Evolutionary conservation across 371 early-diverging fungal genomes (phyloP).

Genomic region (Mortierella polycephala): DNA sequence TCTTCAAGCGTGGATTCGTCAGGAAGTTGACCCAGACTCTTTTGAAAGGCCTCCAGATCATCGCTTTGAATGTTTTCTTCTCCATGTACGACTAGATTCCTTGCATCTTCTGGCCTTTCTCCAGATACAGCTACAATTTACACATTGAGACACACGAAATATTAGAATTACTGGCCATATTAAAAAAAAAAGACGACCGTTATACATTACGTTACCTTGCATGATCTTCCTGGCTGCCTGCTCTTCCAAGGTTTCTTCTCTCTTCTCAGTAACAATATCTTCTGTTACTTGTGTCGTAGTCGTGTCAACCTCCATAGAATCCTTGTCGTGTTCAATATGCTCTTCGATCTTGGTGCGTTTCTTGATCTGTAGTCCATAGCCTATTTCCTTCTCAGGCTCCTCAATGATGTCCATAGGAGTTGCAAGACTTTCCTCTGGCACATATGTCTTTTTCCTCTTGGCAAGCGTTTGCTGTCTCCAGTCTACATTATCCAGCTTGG

Average conservation of each 20-base stretch:
- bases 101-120: conserved; percentile 57
- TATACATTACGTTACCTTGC: conserved; percentile 54
- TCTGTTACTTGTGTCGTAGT: conserved; percentile 17
- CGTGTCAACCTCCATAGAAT: conserved; percentile 13
- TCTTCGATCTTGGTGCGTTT: conserved; percentile 33
- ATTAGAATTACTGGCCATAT: neutral
- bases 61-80: conserved; percentile 56
- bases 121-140: conserved; percentile 60
- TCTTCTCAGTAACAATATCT: conserved; percentile 15
- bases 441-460: conserved; percentile 58
- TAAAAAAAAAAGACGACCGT: neutral
- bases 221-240: conserved; percentile 67
- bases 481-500: conserved; percentile 60
- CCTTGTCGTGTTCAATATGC: conserved; percentile 6
- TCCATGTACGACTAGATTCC: conserved; percentile 51
- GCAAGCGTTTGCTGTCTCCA: conserved; percentile 59
- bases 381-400: conserved; percentile 32
- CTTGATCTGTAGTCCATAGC: conserved; percentile 56
- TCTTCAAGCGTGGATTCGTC: conserved; percentile 80
- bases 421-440: conserved; percentile 49
- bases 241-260: conserved; percentile 65
- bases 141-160: neutral
- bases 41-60: conserved; percentile 63
- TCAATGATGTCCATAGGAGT: conserved; percentile 17
- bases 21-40: conserved; percentile 61